Conservation (phyloP, 495 filamentous ascomycete species). For the Aspergillus heteromorphus region DNA sequence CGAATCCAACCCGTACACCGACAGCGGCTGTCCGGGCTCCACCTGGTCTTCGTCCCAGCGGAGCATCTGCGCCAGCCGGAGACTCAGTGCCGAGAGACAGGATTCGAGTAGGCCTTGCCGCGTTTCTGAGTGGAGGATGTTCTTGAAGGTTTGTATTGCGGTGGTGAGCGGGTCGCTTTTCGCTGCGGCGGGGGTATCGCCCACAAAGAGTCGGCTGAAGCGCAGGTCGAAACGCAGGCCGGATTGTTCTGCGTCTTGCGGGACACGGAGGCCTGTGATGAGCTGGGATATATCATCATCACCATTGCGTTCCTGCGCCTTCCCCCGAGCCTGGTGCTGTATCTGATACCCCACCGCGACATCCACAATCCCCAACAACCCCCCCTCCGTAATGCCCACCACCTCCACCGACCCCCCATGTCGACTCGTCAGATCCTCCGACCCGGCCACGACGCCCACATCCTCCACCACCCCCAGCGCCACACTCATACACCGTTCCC, state of each 20-base stretch:
- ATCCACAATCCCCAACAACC: background rate
- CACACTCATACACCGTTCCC: slow-evolving; percentile 1
- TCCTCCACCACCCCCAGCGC: slow-evolving; percentile 9
- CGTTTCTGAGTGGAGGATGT: background rate
- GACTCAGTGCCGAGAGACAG: background rate
- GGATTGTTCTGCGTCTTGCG: slow-evolving; percentile 3
- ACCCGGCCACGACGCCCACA: slow-evolving; percentile 7
- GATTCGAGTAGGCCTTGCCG: background rate
- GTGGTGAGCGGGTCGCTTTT: background rate
- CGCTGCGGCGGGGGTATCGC: background rate
- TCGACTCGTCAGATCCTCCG: background rate
- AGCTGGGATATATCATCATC: background rate
- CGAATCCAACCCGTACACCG: slow-evolving; percentile 9
- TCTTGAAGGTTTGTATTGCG: background rate
- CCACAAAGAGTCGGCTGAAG: slow-evolving; percentile 2
- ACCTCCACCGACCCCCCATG: background rate
- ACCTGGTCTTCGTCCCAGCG: slow-evolving; percentile 3
- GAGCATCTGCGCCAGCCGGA: slow-evolving; percentile 6
- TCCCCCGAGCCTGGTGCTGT: too few relatives aligned
- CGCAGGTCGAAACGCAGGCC: slow-evolving; percentile 5
- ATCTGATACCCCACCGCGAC: background rate
- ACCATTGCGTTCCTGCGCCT: background rate
- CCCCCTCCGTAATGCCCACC: background rate
- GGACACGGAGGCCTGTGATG: background rate
- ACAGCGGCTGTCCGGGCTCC: slow-evolving; percentile 6